These are phyloP conservation scores for Ophiostoma triangulosporum DNA, from an alignment of 2,329 filamentous ascomycete genomes.

Conservation along the genomic window DNA sequence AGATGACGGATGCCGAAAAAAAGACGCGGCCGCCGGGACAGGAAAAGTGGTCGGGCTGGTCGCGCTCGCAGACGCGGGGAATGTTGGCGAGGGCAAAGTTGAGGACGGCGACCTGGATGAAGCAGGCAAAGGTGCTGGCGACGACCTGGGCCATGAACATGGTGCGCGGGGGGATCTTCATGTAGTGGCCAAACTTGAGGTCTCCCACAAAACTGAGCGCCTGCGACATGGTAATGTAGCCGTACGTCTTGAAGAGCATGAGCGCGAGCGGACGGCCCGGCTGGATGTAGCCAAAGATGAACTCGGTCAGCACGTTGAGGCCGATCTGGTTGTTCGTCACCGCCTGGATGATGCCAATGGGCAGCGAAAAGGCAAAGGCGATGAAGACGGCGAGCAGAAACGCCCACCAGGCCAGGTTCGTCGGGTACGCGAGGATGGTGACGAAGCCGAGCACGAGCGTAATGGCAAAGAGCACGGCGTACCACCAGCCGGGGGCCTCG, in stretches of 20 bases:
- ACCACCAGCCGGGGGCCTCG: slow-evolving; percentile 52
- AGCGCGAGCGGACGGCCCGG: slow-evolving; percentile 57
- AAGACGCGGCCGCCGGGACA: slow-evolving; percentile 52
- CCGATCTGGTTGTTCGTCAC: slow-evolving; percentile 49
- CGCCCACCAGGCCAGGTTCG: slow-evolving; percentile 59
- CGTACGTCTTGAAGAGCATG: slow-evolving; percentile 69
- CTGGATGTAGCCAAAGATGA: slow-evolving; percentile 59
- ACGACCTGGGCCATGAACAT: slow-evolving; percentile 55
- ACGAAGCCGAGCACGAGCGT: slow-evolving; percentile 41
- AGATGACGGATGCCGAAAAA: slow-evolving; percentile 55
- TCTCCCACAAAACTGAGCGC: slow-evolving; percentile 52
- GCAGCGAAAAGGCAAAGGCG: slow-evolving; percentile 49
- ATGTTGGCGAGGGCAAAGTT: slow-evolving; percentile 50
- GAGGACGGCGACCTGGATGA: slow-evolving; percentile 51
- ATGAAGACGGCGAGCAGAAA: slow-evolving; percentile 54
- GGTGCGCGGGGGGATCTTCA: slow-evolving; percentile 50
- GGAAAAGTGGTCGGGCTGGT: slow-evolving; percentile 45
- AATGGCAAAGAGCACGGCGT: slow-evolving; percentile 40
- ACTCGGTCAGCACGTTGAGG: slow-evolving; percentile 60
- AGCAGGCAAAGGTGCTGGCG: slow-evolving; percentile 51
- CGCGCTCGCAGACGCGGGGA: slow-evolving; percentile 45
- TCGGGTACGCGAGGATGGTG: slow-evolving; percentile 46
- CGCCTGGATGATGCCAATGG: slow-evolving; percentile 51
- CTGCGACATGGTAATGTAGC: slow-evolving; percentile 54
- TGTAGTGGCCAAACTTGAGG: slow-evolving; percentile 56